Evolutionary conservation across 2,329 filamentous ascomycete genomes (phyloP).

Genomic region (Fusarium caatingaense): DNA sequence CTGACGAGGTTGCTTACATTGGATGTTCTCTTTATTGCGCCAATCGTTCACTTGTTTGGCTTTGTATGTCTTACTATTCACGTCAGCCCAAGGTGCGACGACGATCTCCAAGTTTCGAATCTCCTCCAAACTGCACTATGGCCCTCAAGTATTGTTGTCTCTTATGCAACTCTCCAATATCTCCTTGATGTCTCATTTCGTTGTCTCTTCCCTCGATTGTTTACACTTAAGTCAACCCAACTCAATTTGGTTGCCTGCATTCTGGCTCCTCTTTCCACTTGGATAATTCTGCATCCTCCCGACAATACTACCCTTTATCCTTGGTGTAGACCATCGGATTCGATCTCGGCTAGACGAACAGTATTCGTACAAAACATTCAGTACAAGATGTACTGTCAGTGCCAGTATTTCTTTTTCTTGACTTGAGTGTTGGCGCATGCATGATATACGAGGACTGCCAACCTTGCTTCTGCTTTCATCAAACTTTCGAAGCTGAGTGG

Average conservation of each 20-base stretch:
- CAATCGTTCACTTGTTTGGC: neutral
- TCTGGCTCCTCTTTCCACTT: slow-evolving; percentile 15
- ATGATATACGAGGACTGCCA: neutral
- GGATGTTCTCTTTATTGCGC: neutral
- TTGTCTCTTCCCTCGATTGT: slow-evolving; percentile 35
- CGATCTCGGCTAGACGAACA: neutral
- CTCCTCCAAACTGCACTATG: neutral
- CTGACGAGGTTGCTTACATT: neutral
- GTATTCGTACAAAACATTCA: neutral
- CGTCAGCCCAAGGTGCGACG: neutral
- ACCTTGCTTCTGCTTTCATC: neutral
- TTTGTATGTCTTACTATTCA: neutral
- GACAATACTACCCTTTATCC: slow-evolving; percentile 11
- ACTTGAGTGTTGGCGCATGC: neutral
- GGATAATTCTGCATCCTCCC: slow-evolving; percentile 34
- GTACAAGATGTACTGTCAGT: neutral
- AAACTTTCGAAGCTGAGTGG: neutral
- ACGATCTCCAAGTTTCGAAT: neutral
- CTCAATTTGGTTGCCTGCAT: slow-evolving; percentile 33
- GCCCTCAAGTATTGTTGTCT: neutral
- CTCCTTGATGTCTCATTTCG: neutral
- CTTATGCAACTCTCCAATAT: neutral
- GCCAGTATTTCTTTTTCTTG: neutral
- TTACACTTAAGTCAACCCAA: neutral
- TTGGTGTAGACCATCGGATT: neutral